Base-by-base conservation (phyloP, 352 stramenopile genomes). In the Globisporangium splendens region DNA sequence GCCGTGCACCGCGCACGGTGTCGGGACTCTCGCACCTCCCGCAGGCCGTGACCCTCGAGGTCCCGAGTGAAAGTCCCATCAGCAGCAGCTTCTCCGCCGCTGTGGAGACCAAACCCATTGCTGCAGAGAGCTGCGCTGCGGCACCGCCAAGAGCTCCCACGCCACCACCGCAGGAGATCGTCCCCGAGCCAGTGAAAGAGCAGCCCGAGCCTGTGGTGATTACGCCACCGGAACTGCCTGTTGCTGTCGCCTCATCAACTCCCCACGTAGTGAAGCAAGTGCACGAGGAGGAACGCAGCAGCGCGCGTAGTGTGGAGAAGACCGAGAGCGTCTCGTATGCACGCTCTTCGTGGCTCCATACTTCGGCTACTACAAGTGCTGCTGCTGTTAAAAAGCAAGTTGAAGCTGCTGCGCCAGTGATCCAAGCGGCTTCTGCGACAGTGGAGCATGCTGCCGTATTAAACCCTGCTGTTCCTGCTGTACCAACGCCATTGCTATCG, bases 11-110 rank as follows among this genome's bases (percentile, higher is more conserved):
- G 11, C 53, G 60, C 54, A 49, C 49, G 33, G 33, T 31, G 15
- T 62, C 60, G 39, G 54, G 47, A n/a, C 60, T 66, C 8, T 53
- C 56, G 24, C 18, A 54, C 33, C 54, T 66, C 18, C 60, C 60
- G 46, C 46, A 66, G 17, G 31, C 53, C 46, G 51, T 54, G 53
- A 15, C 62, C 0, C 47, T 66, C 15, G 54, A 58, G 33, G 28
- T 49, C 1, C 42, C 58, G 15, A 22, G 52, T 17, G n/a, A n/a
- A 1, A 13, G 24, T 18, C 17, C 8, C 39, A 4, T 4, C 20
- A 46, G 4, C 22, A 39, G 8, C 39, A 17, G 44, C 21, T 28
- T 17, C 39, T 59, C 41, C 33, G 15, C 20, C 21, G 22, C 20
- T 1, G 7, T 51, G 14, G 46, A 22, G 18, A 51, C 46, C 39